Evolutionary conservation across 75 land plant species (phyloP).

Genomic region (Pinus albicaulis): DNA sequence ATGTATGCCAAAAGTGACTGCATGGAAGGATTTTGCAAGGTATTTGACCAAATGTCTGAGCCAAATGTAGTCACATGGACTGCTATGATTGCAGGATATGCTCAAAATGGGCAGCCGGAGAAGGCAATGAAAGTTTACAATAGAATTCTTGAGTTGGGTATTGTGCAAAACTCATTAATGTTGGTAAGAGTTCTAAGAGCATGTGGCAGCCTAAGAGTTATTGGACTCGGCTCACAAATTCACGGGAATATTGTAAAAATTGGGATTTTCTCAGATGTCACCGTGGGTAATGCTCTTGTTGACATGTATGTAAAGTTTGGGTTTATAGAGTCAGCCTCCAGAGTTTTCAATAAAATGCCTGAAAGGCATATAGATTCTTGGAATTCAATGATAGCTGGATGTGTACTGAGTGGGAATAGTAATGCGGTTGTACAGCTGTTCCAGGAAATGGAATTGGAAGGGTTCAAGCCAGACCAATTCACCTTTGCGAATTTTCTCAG

Average conservation of each 20-base stretch:
- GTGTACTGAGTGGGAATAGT: conserved; percentile 20
- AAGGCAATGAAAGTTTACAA: conserved; percentile 5
- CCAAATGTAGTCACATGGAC: conserved; percentile 20
- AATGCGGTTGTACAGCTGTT: conserved; percentile 28
- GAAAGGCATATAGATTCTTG: conserved; percentile 35
- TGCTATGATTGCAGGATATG: conserved; percentile 19
- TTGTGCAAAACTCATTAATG: conserved; percentile 1
- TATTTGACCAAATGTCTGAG: conserved; percentile 11
- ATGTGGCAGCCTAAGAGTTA: conserved; percentile 22
- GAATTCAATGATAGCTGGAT: conserved; percentile 39
- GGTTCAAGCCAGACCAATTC: conserved; percentile 30
- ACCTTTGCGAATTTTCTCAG: conserved; percentile 33
- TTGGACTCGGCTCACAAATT: conserved; percentile 20
- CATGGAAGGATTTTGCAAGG: conserved; percentile 19
- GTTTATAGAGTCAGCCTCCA: conserved; percentile 21
- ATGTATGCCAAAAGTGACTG: conserved; percentile 25
- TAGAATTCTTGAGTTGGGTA: background rate
- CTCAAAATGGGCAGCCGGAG: conserved; percentile 2
- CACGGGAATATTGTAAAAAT: conserved; percentile 34
- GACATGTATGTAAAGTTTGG: conserved; percentile 51
- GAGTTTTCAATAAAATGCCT: conserved; percentile 23
- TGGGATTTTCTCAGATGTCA: conserved; percentile 9
- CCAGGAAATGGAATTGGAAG: conserved; percentile 20
- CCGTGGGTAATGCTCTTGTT: conserved; percentile 31
- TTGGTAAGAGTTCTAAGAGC: conserved; percentile 22